phyloP scores from a whole-genome alignment of 2,329 filamentous ascomycete species.

The Dactylellina leptospora region DNA sequence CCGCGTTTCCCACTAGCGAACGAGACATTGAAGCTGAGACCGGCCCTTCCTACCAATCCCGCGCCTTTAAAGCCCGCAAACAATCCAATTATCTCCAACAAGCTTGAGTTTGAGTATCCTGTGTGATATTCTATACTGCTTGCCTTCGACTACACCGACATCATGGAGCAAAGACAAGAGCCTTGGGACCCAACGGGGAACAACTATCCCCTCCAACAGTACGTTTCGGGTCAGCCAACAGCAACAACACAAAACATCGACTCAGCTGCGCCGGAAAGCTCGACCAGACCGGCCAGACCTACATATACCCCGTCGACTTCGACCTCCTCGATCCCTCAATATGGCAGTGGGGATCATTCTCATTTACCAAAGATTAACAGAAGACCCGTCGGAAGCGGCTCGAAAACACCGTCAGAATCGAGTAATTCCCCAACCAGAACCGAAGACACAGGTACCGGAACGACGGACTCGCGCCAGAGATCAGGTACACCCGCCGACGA shows the following conservation, averaged over 20 bases:
- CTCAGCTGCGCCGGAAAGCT: constrained; percentile 28
- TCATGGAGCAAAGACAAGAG: constrained; percentile 44
- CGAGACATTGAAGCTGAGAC: constrained; percentile 13
- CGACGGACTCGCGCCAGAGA: constrained; percentile 35
- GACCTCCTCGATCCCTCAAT: constrained; percentile 48
- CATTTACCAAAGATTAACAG: constrained; percentile 48
- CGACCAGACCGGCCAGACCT: constrained; percentile 37
- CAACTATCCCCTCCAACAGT: constrained; percentile 36
- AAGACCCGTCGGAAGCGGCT: constrained; percentile 27
- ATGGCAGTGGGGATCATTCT: constrained; percentile 45
- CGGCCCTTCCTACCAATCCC: constrained; percentile 10
- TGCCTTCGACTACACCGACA: background rate
- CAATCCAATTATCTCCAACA: constrained; percentile 8
- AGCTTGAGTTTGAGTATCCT: constrained; percentile 4
- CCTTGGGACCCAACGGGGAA: constrained; percentile 51
- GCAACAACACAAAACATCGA: constrained; percentile 44
- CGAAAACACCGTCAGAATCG: constrained; percentile 49
- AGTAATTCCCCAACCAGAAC: constrained; percentile 50
- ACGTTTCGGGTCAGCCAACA: constrained; percentile 53
- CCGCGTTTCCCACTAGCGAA: constrained; percentile 20
- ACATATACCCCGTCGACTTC: constrained; percentile 53
- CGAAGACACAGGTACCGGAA: constrained; percentile 44
- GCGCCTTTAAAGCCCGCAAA: constrained; percentile 1
- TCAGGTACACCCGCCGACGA: constrained; percentile 45
- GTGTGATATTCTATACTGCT: constrained; percentile 4